phyloP scores from a whole-genome alignment of 768 basidiomycete species.

The Melanogaster broomeanus region DNA sequence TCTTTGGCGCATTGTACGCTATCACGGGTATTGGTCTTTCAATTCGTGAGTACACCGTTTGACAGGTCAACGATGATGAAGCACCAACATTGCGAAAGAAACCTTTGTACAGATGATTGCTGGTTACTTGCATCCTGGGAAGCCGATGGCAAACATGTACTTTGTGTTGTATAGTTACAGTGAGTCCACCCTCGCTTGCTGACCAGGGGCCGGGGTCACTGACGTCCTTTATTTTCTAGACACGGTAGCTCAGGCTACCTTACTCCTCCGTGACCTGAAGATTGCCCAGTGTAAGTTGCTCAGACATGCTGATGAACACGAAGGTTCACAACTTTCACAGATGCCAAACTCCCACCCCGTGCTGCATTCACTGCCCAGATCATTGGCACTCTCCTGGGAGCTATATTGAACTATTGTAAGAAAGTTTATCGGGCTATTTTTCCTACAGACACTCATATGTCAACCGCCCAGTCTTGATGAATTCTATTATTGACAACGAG shows the following conservation, averaged over 20 bases:
- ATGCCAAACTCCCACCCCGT: constrained; percentile 61
- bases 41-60: constrained; percentile 18
- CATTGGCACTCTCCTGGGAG: constrained; percentile 55
- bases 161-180: constrained; percentile 49
- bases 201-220: constrained; percentile 41
- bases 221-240: constrained; percentile 41
- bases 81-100: constrained; percentile 13
- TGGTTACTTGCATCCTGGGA: constrained; percentile 38
- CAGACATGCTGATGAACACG: constrained; percentile 21
- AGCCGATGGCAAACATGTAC: constrained; percentile 46
- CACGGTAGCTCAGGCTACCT: constrained; percentile 48
- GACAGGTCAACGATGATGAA: not conserved
- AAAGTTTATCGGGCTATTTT: not conserved
- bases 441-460: not conserved
- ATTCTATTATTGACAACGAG: constrained; percentile 53
- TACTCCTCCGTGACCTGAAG: constrained; percentile 62
- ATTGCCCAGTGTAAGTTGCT: constrained; percentile 27
- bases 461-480: constrained; percentile 58
- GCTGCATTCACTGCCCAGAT: constrained; percentile 62
- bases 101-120: constrained; percentile 38
- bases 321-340: constrained; percentile 35
- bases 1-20: constrained; percentile 55
- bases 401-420: constrained; percentile 47
- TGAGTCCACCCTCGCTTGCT: constrained; percentile 17
- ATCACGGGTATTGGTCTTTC: constrained; percentile 38